phyloP scores from a whole-genome alignment of 352 stramenopile genomes.

The Pythium sukuiense region DNA sequence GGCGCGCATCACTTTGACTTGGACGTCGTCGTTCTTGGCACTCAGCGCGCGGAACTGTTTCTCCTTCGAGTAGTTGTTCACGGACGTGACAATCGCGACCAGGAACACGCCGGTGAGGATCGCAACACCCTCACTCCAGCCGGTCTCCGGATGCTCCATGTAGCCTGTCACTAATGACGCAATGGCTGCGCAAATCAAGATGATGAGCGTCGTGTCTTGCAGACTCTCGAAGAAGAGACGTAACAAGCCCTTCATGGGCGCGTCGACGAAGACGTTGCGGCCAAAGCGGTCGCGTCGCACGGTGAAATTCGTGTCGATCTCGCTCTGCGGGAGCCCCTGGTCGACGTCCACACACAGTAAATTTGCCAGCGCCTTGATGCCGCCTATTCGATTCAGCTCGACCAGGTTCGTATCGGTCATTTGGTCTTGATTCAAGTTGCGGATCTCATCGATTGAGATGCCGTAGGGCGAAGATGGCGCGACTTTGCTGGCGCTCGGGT shows the following conservation, averaged over 20 bases:
- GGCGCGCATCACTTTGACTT: constrained; percentile 77
- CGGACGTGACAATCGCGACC: constrained; percentile 93
- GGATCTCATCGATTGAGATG: constrained; percentile 70
- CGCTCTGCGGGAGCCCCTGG: constrained; percentile 56
- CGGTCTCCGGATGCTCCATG: constrained; percentile 71
- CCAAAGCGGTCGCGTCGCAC: constrained; percentile 62
- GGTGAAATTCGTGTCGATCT: constrained; percentile 57
- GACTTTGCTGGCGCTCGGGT: constrained; percentile 53
- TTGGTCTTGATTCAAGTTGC: constrained; percentile 71
- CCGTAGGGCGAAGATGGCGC: constrained; percentile 68
- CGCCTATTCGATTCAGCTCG: constrained; percentile 62
- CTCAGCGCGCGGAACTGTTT: constrained; percentile 88
- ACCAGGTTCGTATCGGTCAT: constrained; percentile 77
- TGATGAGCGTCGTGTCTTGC: constrained; percentile 90
- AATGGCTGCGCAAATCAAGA: constrained; percentile 85
- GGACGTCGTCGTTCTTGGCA: constrained; percentile 87
- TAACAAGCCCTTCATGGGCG: constrained; percentile 79
- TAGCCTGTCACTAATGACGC: constrained; percentile 84
- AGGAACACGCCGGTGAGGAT: constrained; percentile 94
- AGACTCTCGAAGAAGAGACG: constrained; percentile 86
- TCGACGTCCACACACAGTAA: constrained; percentile 73
- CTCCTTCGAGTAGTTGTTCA: constrained; percentile 97
- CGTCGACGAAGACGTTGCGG: constrained; percentile 63
- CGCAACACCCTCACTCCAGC: constrained; percentile 95
- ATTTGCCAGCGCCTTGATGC: constrained; percentile 47